Evolutionary conservation across 192 early-diverging fungal genomes (phyloP), one percentile per base, ranked within the genome.

Genomic region (Backusella macrospora): DNA sequence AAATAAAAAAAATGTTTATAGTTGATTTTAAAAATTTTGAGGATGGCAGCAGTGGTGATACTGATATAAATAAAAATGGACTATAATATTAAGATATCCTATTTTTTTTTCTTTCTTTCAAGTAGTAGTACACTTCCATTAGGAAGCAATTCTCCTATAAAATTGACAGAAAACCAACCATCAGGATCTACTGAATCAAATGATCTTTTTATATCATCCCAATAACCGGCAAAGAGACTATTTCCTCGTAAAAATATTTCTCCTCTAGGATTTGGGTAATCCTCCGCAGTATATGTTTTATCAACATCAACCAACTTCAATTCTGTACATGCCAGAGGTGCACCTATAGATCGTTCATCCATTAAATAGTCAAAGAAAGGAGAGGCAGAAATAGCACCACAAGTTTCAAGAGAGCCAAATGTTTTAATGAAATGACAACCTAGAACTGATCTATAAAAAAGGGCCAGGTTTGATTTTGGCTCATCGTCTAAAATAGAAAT

Each of bases 111-210:
- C 37, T 65, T 65, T n/a, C 37, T 65, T 62, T 70, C 76, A n/a
- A 81, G 39, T 13, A 81, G 12, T 38, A 68, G 44, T 14, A 81
- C 34, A 5, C 70, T 78, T 40, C 80, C 80, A 68, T 78, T 77
- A 23, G 80, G 80, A 15, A 75, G 45, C 16, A 77, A 23, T 72
- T 78, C 80, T 23, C 89, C 95, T 66, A 96, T 86, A 66, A 93
- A 92, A 21, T 95, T 93, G 3, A 93, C 93, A 73, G 86, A 86
- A 26, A 90, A 83, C 96, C 96, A 98, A 6, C 96, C 96, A 81
- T 95, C 94, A 13, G 79, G 80, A 52, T 92, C 87, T 29, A 97
- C 76, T 12, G 87, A 80, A 77, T 94, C 92, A 37, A 66, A 63
- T 8, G 95, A 95, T 70, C 93, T 88, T n/a, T 82, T 81, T 12